Evolutionary conservation across 2,329 filamentous ascomycete genomes (phyloP).

Genomic region (Helotiales sp.): DNA sequence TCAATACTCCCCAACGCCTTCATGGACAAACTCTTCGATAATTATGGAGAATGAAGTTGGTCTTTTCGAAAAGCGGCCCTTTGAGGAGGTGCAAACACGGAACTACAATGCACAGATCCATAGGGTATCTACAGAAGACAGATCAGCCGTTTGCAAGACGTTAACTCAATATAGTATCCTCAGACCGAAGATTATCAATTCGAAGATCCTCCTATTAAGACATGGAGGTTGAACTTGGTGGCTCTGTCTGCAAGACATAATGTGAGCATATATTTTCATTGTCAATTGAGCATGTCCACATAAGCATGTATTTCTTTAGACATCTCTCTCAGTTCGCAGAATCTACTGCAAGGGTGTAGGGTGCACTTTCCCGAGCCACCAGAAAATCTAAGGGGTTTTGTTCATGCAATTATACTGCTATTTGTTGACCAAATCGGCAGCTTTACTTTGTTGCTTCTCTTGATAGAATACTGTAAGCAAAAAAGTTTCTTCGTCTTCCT

Average conservation of each 20-base stretch:
- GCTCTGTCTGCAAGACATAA: not conserved
- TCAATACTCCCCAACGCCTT: too few species aligned
- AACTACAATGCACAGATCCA: not conserved
- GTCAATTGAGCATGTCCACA: too few species aligned
- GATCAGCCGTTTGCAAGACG: not conserved
- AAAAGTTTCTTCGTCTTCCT: too few species aligned
- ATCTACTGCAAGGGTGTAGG: too few species aligned
- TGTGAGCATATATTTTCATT: not conserved
- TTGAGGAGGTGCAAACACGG: not conserved
- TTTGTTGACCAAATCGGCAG: conserved; percentile 32
- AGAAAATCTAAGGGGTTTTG: not conserved
- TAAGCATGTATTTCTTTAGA: too few species aligned
- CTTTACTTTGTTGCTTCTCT: conserved; percentile 63
- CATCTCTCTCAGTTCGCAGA: too few species aligned
- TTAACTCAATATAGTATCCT: not conserved
- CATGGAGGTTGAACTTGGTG: not conserved
- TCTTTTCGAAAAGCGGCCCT: too few species aligned
- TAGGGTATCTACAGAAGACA: not conserved
- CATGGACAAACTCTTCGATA: too few species aligned
- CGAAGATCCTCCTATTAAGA: not conserved
- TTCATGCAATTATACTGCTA: not conserved
- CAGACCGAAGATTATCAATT: not conserved
- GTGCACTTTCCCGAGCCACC: too few species aligned
- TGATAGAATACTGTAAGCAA: conserved; percentile 57
- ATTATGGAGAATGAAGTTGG: too few species aligned